Percentiles rank a stretch among this genome's conserved stretches.
Evolutionary conservation across 2,329 filamentous ascomycete genomes (phyloP).

Genomic region (Trichothecium sympodiale): DNA sequence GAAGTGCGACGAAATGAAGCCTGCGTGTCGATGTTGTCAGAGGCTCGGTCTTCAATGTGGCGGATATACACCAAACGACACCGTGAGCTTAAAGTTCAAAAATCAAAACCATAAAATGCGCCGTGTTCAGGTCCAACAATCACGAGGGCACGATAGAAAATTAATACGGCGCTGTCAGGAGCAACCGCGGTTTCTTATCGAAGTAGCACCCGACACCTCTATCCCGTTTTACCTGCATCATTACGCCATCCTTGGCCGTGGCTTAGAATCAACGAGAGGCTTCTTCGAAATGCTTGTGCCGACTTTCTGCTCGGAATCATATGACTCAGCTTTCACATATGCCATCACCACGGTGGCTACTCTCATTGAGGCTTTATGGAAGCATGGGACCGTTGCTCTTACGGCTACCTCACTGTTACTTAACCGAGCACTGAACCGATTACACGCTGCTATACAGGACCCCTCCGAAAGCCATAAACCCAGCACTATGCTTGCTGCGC

Average conservation of each 20-base stretch:
- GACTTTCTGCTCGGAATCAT: conserved; percentile 6
- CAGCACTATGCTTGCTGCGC: conserved; percentile 7
- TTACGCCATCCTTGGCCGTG: conserved; percentile 7
- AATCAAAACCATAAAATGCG: conserved; percentile 1
- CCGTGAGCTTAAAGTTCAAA: conserved; percentile 7
- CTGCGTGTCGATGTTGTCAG: conserved; percentile 8
- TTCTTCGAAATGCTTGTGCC: conserved; percentile 8
- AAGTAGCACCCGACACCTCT: too few relatives aligned
- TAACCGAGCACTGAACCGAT: conserved; percentile 6
- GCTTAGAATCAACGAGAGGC: conserved; percentile 8
- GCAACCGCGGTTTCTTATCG: too few relatives aligned
- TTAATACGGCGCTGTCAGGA: too few relatives aligned
- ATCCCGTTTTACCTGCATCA: too few relatives aligned
- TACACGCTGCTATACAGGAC: conserved; percentile 7
- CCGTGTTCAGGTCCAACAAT: too few relatives aligned
- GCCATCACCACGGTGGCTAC: conserved; percentile 8
- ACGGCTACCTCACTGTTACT: conserved; percentile 1
- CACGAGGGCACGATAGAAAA: too few relatives aligned
- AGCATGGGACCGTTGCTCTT: too few relatives aligned
- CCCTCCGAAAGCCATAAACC: conserved; percentile 7
- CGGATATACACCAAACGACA: conserved; percentile 7
- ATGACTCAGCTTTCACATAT: conserved; percentile 7
- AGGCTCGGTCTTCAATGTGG: conserved; percentile 7
- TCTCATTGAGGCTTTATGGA: neutral
- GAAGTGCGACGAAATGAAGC: conserved; percentile 8